These are phyloP conservation scores for thale cress (Arabidopsis thaliana) DNA, from an alignment of 345 rosid species.

Conservation along the genomic window TAIR10.1 NC_003074.8:2963501-2964000, in stretches of 20 bases:
- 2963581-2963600: slow-evolving; percentile 21
- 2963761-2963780: slow-evolving; percentile 19
- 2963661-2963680: not conserved
- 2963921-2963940: slow-evolving; percentile 99
- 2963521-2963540: slow-evolving; percentile 14
- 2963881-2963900: slow-evolving; percentile 94
- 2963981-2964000: slow-evolving; percentile 16
- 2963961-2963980: slow-evolving; percentile 20
- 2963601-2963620: slow-evolving; percentile 6
- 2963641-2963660: slow-evolving; percentile 10
- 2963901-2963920: slow-evolving; percentile 94
- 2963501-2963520: slow-evolving; percentile 25
- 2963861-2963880: slow-evolving; percentile 98
- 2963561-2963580: slow-evolving; percentile 19
- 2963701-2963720: slow-evolving; percentile 32
- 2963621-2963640: slow-evolving; percentile 4
- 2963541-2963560: slow-evolving; percentile 12
- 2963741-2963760: slow-evolving; percentile 29
- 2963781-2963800: slow-evolving; percentile 81
- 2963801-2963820: slow-evolving; percentile 92
- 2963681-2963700: slow-evolving; percentile 18
- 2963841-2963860: slow-evolving; percentile 93
- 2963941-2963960: slow-evolving; percentile 66
- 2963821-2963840: slow-evolving; percentile 94
- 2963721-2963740: slow-evolving; percentile 27